These are phyloP conservation scores for Colletotrichum horii DNA, from an alignment of 2,329 filamentous ascomycete species.

Conservation along the genomic window DNA sequence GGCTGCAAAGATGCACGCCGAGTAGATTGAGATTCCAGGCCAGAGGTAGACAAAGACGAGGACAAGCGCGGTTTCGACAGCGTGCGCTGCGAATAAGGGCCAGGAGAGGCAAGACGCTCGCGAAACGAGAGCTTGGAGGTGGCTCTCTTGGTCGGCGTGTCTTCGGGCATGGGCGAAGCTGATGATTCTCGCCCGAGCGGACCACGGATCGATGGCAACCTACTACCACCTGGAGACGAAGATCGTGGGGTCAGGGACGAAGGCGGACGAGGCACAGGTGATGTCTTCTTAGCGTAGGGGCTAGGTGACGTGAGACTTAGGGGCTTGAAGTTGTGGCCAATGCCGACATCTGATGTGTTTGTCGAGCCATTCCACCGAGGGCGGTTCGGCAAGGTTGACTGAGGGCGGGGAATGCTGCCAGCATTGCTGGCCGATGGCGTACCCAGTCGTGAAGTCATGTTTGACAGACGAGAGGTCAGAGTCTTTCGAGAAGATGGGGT, in stretches of 20 bases:
- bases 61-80: conserved; percentile 50
- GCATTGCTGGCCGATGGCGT: conserved; percentile 35
- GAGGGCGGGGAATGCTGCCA: conserved; percentile 45
- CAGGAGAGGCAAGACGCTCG: conserved; percentile 56
- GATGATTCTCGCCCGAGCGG: conserved; percentile 51
- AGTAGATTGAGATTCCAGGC: conserved; percentile 35
- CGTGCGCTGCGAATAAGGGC: conserved; percentile 51
- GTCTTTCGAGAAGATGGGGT: conserved; percentile 48
- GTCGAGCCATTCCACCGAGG: conserved; percentile 77
- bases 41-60: conserved; percentile 48
- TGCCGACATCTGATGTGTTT: conserved; percentile 66
- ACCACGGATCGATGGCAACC: conserved; percentile 54
- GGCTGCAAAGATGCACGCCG: conserved; percentile 62
- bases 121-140: conserved; percentile 57
- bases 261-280: conserved; percentile 43
- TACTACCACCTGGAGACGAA: conserved; percentile 45
- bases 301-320: conserved; percentile 65
- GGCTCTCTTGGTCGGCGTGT: conserved; percentile 49
- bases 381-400: conserved; percentile 56
- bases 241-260: conserved; percentile 46
- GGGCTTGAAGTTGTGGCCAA: conserved; percentile 73
- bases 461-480: conserved; percentile 49
- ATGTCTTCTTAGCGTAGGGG: conserved; percentile 55
- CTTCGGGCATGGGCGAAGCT: conserved; percentile 51
- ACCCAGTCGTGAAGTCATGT: conserved; percentile 54